Evolutionary conservation across 305 asterid genomes (phyloP), one percentile per base, ranked within the genome.

Genomic region (Plantago lanceolata): DNA sequence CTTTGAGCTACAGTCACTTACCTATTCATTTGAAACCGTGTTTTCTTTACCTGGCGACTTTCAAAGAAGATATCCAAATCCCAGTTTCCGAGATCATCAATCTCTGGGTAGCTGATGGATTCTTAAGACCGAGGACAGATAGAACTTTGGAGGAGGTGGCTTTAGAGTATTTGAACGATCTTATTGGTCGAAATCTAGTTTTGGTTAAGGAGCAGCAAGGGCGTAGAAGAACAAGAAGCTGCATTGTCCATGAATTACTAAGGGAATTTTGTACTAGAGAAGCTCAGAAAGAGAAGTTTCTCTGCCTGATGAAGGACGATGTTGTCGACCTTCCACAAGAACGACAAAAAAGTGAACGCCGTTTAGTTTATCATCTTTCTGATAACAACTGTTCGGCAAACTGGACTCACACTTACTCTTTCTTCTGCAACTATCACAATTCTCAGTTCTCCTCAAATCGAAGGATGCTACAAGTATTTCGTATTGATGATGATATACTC

Each of bases 211-310:
- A n/a, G 51, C 19, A 45, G 14, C 2, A 16, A 19, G 33, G 14
- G 6, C 7, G 37, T 1, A 33, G 50, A 1, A 50, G 43, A 21
- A 58, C 43, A n/a, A 59, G 44, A 57, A 37, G 17, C 4, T 71
- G 70, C 37, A 20, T 4, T 19, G 8, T 63, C 6, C 68, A 51
- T 51, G 59, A 63, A 13, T 49, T 51, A 11, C 7, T 63, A 31
- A 21, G 59, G 14, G 68, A 50, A 8, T 20, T 63, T 7, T 63
- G 60, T 48, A 19, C 20, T 3, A 31, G 16, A 19, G 28, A 49
- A 51, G 60, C 60, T 19, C 15, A 60, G 0, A 51, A 65, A 8
- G 75, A 71, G 67, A 71, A 65, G n/a, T 71, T 71, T 19, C 24
- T 65, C 29, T 37, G 44, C 14, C 44, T 37, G 8, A 14, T 37